Base-by-base conservation (phyloP, 768 basidiomycete genomes). In the Boletus pseudopeckii region DNA sequence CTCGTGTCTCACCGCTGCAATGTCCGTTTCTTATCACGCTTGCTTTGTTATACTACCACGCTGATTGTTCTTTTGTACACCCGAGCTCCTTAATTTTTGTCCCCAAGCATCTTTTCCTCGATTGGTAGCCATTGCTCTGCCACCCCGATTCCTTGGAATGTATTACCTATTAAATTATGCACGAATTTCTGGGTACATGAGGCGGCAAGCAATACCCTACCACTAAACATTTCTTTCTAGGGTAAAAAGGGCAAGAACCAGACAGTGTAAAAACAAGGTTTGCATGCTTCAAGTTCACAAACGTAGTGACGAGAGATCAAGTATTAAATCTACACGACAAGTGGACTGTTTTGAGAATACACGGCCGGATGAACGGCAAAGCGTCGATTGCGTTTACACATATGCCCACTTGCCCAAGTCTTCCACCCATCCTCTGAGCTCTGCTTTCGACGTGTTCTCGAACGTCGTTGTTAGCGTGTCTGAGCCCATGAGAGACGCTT, bases 361-460 rank as follows among this genome's bases (percentile, higher is more conserved):
- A 30, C 28, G 43, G 45, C 45, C 44, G 32, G 36, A 53, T 18
- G 46, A 48, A 50, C 36, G 24, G 34, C 40, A 8, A 43, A 38
- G 11, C 34, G 30, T 45, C 1, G 38, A 33, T 17, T 17, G 36
- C 26, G 17, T 26, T 64, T 58, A 77, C n/a, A 70, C 71, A 22
- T 75, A 78, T 28, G 69, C 57, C 76, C 76, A 77, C 20, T 63
- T 57, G 18, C 77, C 76, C 43, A 70, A 45, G 9, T 57, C 53
- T 41, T 71, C 70, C 13, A 68, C 64, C 77, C 77, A 79, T 14
- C 44, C 53, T 1, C 60, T 48, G 10, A 79, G 65, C 37, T 72
- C 72, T 14, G 54, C 48, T 11, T 56, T 53, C 3, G 64, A 24
- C 54, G 63, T 68, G 20, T 43, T 60, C 33, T 56, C 63, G 56